Base-by-base conservation (phyloP, 1,139 yeast species). In the Pichia sp. region DNA sequence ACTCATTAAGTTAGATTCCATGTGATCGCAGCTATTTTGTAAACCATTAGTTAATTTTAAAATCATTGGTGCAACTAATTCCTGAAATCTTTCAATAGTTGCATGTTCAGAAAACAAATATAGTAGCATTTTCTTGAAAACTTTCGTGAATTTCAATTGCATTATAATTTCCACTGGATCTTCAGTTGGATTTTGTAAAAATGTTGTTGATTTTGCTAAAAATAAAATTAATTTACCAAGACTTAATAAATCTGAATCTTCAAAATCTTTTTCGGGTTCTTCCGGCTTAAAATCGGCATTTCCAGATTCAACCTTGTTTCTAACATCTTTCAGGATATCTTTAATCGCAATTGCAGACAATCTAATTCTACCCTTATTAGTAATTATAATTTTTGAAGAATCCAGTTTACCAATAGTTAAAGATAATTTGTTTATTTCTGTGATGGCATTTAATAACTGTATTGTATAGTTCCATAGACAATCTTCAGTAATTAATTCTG, bases 381-480 rank as follows among this genome's bases (percentile, higher is more conserved):
- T 83, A 4, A 86, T 73, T 31, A 91, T 72, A 27, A 91, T 74
- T 53, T 85, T 85, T 36, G 79, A 72, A 45, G 82, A 69, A 47
- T 81, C 78, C 6, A 72, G 60, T 0, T 76, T 64, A 38, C 93
- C 73, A 1, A 85, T 80, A 1, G 81, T 76, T 37, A 89, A 65
- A 0, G 74, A 76, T 16, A 68, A 66, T 4, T 67, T 67, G 61
- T 89, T 97, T 11, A 83, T 72, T 4, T 73, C 69, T 16, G 68
- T 62, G 33, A 88, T 58, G 0, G 88, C 96, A 52, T 76, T 74
- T 8, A 81, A 67, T 25, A 91, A 62, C 63, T 91, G 97, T 20
- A 80, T 70, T 41, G 84, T 63, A 55, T 86, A 85, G 27, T 65
- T 63, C 96, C 96, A 89, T 40, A 91, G 62, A 18, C 75, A 57